Evolutionary conservation across 192 early-diverging fungal species (phyloP).

Genomic region (Coemansia umbellata): DNA sequence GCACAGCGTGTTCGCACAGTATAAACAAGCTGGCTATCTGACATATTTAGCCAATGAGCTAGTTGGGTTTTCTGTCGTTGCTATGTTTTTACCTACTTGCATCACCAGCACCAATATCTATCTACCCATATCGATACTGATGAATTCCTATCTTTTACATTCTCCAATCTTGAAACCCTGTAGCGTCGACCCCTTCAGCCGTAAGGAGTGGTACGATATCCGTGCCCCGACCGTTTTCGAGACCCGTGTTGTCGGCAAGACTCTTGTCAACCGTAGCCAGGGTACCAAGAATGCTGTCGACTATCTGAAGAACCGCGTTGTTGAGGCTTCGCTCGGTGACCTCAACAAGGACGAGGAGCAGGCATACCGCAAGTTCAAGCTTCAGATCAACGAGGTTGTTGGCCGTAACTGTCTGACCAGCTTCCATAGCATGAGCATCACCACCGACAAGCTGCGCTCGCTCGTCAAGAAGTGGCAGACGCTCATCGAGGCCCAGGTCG

Average conservation of each 20-base stretch:
- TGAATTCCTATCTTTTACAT: no score
- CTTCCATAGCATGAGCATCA: constrained; percentile 99
- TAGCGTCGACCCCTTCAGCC: constrained; percentile 96
- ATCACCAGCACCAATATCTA: no score
- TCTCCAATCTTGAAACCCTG: constrained; percentile 2
- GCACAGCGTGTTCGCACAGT: no score
- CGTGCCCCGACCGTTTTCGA: constrained; percentile 97
- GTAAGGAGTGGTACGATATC: constrained; percentile 99
- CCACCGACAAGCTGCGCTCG: constrained; percentile 99
- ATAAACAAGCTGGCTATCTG: no score
- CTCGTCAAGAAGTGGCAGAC: constrained; percentile 99
- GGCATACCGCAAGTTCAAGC: constrained; percentile 96
- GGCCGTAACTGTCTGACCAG: constrained; percentile 99
- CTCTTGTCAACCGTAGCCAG: constrained; percentile 99
- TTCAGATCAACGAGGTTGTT: constrained; percentile 94
- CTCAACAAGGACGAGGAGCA: constrained; percentile 89
- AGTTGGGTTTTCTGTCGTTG: no score
- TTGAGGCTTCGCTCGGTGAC: constrained; percentile 96
- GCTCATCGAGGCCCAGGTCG: constrained; percentile 94
- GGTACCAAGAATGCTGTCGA: constrained; percentile 98
- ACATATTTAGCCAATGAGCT: no score
- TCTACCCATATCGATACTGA: no score
- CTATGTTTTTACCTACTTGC: no score
- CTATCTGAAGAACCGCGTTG: constrained; percentile 91
- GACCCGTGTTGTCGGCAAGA: constrained; percentile 94